Conservation (phyloP, 1,284 basidiomycete genomes). For the Earliella scabrosa region DNA sequence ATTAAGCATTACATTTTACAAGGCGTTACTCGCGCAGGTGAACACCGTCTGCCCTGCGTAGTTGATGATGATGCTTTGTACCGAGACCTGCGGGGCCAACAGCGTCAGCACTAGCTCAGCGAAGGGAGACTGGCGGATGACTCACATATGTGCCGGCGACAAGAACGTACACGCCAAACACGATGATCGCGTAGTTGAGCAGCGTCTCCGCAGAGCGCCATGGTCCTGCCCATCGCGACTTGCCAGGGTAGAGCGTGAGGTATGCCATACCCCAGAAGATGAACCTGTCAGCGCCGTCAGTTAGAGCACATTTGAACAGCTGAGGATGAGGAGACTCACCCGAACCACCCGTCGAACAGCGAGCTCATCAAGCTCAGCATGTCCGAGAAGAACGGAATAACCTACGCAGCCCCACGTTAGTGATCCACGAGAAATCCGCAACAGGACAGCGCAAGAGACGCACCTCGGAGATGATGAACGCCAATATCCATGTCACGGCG, state of each 20-base stretch:
- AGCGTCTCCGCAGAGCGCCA: constrained; percentile 42
- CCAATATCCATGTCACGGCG: constrained; percentile 57
- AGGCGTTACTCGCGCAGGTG: constrained; percentile 24
- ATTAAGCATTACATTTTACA: constrained; percentile 3
- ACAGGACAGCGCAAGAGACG: too few species aligned
- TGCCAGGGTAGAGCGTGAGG: constrained; percentile 43
- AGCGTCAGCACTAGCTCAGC: neutral
- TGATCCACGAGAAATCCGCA: too few species aligned
- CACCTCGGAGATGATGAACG: constrained; percentile 57
- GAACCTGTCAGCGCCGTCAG: too few species aligned
- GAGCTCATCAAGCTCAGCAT: constrained; percentile 51
- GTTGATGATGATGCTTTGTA: constrained; percentile 27
- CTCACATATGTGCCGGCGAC: constrained; percentile 48
- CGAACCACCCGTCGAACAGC: constrained; percentile 39
- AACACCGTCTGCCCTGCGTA: constrained; percentile 24
- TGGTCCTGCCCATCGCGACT: constrained; percentile 39
- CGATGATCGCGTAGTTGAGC: constrained; percentile 45
- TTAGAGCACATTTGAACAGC: too few species aligned
- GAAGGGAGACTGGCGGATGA: neutral
- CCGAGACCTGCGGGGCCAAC: constrained; percentile 15
- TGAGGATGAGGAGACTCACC: constrained; percentile 28
- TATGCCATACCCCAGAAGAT: constrained; percentile 55
- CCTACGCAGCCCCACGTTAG: constrained; percentile 25
- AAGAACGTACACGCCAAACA: constrained; percentile 44
- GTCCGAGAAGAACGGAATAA: constrained; percentile 54